Percentiles rank a stretch among this genome's conserved stretches.
phyloP scores from a whole-genome alignment of 192 early-diverging fungal species.

The Backusella tuberculispora region DNA sequence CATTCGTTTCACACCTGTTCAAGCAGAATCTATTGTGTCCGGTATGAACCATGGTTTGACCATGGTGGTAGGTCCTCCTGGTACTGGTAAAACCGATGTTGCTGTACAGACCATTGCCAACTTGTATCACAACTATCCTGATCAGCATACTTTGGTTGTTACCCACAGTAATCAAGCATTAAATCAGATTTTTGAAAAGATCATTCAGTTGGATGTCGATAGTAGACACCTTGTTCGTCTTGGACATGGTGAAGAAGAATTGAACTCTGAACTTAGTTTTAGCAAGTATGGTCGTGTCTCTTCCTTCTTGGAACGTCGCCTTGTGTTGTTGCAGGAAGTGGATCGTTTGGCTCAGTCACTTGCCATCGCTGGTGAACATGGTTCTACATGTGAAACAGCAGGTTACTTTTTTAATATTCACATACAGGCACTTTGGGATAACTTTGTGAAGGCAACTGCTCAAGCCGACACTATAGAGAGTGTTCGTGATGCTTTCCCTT shows the following conservation, averaged over 20 bases:
- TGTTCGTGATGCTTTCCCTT: slow-evolving; percentile 76
- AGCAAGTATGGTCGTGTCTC: slow-evolving; percentile 94
- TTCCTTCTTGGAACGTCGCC: slow-evolving; percentile 84
- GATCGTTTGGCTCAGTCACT: slow-evolving; percentile 77
- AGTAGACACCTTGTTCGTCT: slow-evolving; percentile 91
- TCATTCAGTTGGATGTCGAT: slow-evolving; percentile 83
- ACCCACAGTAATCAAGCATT: slow-evolving; percentile 99
- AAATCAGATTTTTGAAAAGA: slow-evolving; percentile 98
- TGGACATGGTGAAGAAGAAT: slow-evolving; percentile 92
- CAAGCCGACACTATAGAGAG: slow-evolving; percentile 35
- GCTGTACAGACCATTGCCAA: slow-evolving; percentile 97
- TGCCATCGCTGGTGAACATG: slow-evolving; percentile 82
- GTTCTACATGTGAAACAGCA: slow-evolving; percentile 91
- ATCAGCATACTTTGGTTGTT: slow-evolving; percentile 89
- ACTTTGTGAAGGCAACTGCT: slow-evolving; percentile 51
- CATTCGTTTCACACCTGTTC: slow-evolving; percentile 83
- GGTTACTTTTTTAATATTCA: slow-evolving; percentile 87
- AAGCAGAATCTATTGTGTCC: slow-evolving; percentile 87
- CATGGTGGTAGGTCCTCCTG: slow-evolving; percentile 96
- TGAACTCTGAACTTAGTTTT: slow-evolving; percentile 81
- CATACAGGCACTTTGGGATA: slow-evolving; percentile 76
- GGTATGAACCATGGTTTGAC: slow-evolving; percentile 88
- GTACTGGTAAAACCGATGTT: slow-evolving; percentile 98
- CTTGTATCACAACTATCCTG: slow-evolving; percentile 90
- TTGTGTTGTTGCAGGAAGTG: slow-evolving; percentile 74